phyloP scores from a whole-genome alignment of 441 rosid species.

The Corymbia citriodora region DNA sequence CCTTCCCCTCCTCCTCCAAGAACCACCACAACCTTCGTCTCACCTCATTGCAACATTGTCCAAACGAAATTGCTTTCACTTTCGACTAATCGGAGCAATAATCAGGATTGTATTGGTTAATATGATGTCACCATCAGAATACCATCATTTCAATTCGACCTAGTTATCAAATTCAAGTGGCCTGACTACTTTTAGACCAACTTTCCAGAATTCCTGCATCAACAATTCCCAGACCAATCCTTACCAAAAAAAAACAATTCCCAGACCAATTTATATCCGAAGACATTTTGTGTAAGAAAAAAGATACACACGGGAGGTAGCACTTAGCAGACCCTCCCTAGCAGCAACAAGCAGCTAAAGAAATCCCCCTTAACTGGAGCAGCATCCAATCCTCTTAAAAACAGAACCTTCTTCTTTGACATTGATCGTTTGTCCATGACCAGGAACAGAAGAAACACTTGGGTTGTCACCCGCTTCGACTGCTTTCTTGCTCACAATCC shows the following conservation, averaged over 20 bases:
- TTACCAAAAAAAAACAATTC: too few relatives aligned
- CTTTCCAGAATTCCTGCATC: background rate
- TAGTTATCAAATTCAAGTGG: background rate
- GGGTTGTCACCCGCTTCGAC: constrained; percentile 20
- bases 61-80: background rate
- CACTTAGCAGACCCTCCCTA: background rate
- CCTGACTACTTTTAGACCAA: background rate
- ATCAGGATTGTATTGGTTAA: background rate
- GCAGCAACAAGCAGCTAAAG: background rate
- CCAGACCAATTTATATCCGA: background rate
- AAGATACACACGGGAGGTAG: background rate
- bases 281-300: background rate
- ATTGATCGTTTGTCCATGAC: constrained; percentile 22
- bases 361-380: constrained; percentile 16
- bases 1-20: background rate
- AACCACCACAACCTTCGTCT: background rate
- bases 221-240: background rate
- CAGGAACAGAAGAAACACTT: constrained; percentile 7
- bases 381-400: constrained; percentile 24
- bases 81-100: background rate
- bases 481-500: constrained; percentile 23
- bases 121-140: background rate
- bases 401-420: constrained; percentile 18
- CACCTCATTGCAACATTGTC: background rate
- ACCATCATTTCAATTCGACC: background rate